A percentile compares a stretch with the other conserved stretches of the same genome.
Conservation (phyloP, 202 grass and related monocot species). For the Cymbopogon flexuosus region DNA sequence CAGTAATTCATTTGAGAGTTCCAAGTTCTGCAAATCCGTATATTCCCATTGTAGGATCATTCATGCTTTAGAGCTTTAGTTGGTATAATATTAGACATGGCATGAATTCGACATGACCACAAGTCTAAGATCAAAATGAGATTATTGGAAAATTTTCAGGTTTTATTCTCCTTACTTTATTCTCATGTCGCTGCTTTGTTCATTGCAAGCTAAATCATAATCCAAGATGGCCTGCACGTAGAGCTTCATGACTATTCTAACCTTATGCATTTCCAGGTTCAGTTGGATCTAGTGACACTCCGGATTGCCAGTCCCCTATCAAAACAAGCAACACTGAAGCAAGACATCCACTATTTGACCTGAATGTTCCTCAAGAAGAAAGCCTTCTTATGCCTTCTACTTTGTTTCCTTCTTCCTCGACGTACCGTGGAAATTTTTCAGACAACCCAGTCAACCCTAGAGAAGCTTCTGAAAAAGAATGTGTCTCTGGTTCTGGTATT, state of each 20-base stretch:
- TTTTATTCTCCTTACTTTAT: neutral
- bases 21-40: neutral
- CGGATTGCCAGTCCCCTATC: conserved; percentile 14
- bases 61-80: neutral
- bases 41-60: neutral
- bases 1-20: neutral
- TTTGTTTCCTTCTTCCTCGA: neutral
- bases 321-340: conserved; percentile 16
- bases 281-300: conserved; percentile 28
- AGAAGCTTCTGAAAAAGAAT: neutral
- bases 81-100: neutral
- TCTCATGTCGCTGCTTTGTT: neutral
- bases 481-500: neutral
- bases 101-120: neutral
- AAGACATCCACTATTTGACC: conserved; percentile 6
- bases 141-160: neutral
- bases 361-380: conserved; percentile 31
- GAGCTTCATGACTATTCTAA: neutral
- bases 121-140: neutral
- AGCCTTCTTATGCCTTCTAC: neutral
- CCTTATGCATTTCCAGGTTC: conserved; percentile 18
- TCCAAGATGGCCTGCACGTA: neutral
- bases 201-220: neutral
- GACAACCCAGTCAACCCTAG: neutral
- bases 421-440: neutral